Evolutionary conservation across 1,139 yeast species (phyloP), one percentile per base, ranked within the genome.

Genomic region (Blastobotrys ciferrii): DNA sequence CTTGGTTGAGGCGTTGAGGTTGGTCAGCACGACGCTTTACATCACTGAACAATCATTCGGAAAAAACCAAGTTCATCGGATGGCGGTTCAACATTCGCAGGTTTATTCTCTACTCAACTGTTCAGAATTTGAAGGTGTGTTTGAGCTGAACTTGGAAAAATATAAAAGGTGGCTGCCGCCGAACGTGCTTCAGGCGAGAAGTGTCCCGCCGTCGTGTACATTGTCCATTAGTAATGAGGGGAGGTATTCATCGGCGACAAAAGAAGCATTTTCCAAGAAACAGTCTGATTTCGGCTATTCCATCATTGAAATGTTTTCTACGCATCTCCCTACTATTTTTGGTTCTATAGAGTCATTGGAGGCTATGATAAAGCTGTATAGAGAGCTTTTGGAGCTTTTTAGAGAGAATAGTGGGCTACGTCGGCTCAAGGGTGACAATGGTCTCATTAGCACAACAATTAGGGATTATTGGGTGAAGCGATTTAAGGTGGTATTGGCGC

Each of bases 101-200:
- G 53, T 54, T 5, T 61, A 58, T 43, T 45, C 56, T 2, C 43
- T 61, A n/a, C 48, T 61, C 17, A 59, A 54, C 11, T 23, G 54
- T 13, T 60, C 63, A 0, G 64, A 61, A 32, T 51, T 61, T 35
- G 50, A 50, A 7, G 51, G 49, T 12, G 19, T 31, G 30, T 40
- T 48, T 7, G 61, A 58, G 32, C 47, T 60, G 15, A 51, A 85
- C 78, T 67, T 87, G 91, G 47, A 79, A 84, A 65, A 87, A 76
- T 53, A 86, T 83, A 61, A 80, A 81, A 56, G 76, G 71, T 39
- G 95, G 95, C 69, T 87, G 89, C 81, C 91, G 82, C 69, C 85
- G 82, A 1, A 92, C 82, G 60, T 95, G 88, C 57, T 83, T 75
- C 59, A 84, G 82, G 71, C 86, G 81, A 71, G 58, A 6, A 54